Percentiles rank a stretch among this genome's conserved stretches.
Conservation (phyloP, 306 rosid genomes). For the Malus fusca region DNA sequence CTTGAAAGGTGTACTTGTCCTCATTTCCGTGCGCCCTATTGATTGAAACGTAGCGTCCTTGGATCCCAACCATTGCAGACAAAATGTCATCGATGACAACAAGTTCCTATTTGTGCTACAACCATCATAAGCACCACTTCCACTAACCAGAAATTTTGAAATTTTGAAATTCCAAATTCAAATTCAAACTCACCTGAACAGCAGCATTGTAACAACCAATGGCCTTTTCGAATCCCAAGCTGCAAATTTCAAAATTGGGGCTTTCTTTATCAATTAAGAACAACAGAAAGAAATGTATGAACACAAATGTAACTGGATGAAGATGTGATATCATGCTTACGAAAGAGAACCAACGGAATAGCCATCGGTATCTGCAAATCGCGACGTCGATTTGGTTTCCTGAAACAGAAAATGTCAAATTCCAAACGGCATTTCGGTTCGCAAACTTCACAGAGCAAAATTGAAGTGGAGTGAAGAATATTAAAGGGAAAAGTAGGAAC, state of each 20-base stretch:
- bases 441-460: neutral
- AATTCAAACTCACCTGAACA: slow-evolving; percentile 51
- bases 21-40: slow-evolving; percentile 57
- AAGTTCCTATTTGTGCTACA: slow-evolving; percentile 59
- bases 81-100: slow-evolving; percentile 85
- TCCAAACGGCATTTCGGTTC: neutral
- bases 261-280: neutral
- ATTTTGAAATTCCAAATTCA: neutral
- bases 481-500: slow-evolving; percentile 8
- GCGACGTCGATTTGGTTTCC: slow-evolving; percentile 38
- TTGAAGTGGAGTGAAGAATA: neutral
- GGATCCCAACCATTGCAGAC: slow-evolving; percentile 78
- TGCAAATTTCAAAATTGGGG: slow-evolving; percentile 1
- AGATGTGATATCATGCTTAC: slow-evolving; percentile 9
- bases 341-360: slow-evolving; percentile 26
- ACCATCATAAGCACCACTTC: neutral
- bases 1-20: slow-evolving; percentile 44
- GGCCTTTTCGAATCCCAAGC: slow-evolving; percentile 37
- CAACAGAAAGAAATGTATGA: neutral
- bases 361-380: slow-evolving; percentile 33
- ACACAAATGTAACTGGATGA: neutral
- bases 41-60: slow-evolving; percentile 79
- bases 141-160: neutral
- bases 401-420: slow-evolving; percentile 8
- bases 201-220: slow-evolving; percentile 73